phyloP scores from a whole-genome alignment of 148 eudicot species.

The Fagopyrum tataricum region DNA sequence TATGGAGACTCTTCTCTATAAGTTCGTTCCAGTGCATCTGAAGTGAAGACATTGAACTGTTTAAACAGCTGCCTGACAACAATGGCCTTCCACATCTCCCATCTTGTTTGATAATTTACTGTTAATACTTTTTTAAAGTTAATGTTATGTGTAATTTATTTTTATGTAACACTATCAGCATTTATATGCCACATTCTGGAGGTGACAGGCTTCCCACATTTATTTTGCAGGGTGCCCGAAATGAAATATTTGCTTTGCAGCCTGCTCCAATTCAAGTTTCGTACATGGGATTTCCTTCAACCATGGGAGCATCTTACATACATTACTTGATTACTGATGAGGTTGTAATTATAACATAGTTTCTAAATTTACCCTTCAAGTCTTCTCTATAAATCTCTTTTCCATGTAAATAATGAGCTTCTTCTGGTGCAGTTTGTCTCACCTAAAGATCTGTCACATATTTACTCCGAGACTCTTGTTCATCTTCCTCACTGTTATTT shows the following conservation, averaged over 20 bases:
- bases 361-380: not conserved
- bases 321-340: slow-evolving; percentile 92
- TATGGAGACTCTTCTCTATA: not conserved
- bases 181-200: not conserved
- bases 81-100: not conserved
- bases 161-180: not conserved
- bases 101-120: not conserved
- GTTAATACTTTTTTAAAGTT: not conserved
- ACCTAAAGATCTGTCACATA: slow-evolving; percentile 56
- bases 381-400: not conserved
- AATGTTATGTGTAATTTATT: not conserved
- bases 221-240: slow-evolving; percentile 79
- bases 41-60: not conserved
- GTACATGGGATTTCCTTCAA: slow-evolving; percentile 98
- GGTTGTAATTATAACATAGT: slow-evolving; percentile 29
- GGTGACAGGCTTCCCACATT: slow-evolving; percentile 3
- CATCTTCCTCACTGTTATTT: slow-evolving; percentile 96
- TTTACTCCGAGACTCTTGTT: slow-evolving; percentile 91
- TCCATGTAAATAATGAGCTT: not conserved
- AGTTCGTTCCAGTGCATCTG: not conserved
- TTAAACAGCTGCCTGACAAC: not conserved
- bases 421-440: slow-evolving; percentile 75
- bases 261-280: slow-evolving; percentile 99
- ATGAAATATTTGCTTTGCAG: slow-evolving; percentile 97
- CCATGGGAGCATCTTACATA: slow-evolving; percentile 90